Evolutionary conservation across 768 basidiomycete genomes (phyloP), one percentile per base, ranked within the genome.

Genomic region (Mycena metata): DNA sequence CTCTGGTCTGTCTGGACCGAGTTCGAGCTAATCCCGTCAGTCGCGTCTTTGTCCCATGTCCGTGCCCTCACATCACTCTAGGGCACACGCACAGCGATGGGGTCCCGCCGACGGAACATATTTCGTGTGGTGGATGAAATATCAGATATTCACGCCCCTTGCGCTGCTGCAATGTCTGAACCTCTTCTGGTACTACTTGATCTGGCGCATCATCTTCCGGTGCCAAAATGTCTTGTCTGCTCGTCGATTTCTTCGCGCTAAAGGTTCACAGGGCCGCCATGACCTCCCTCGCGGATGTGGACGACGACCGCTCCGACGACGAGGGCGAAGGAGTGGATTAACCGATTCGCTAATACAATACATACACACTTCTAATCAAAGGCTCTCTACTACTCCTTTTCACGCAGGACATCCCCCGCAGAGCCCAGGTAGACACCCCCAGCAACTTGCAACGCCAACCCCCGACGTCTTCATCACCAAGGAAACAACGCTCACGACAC

Each of bases 131-230:
- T 98, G 95, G 94, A 90, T 96, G 88, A 88, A 84, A 73, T 90
- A 88, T 73, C 94, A 96, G 72, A 87, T 97, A 57, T 94, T 96
- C 72, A 66, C 79, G 0, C 92, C 96, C 0, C 80, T 99, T 62
- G 69, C 89, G 7, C 80, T 95, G 0, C 84, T 99, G 17, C 95
- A 96, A 76, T 72, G 88, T 43, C 84, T 99, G 73, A 98, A 98
- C 76, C 66, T 97, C 24, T 98, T 98, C 84, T 98, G 96, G 96
- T 97, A 94, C 78, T 89, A 84, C 79, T 83, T 96, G 26, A 96
- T 98, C 77, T 79, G 87, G 76, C 89, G 95, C 60, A 91, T 97
- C 59, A 83, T 92, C 17, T 78, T 85, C 52, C 86, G 92, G 94
- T 95, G 69, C 82, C 46, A 58, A 10, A 33, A 13, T 63, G 24